phyloP scores from a whole-genome alignment of 225 moss, liverwort and hornwort species.

The Neckera pumila region DNA sequence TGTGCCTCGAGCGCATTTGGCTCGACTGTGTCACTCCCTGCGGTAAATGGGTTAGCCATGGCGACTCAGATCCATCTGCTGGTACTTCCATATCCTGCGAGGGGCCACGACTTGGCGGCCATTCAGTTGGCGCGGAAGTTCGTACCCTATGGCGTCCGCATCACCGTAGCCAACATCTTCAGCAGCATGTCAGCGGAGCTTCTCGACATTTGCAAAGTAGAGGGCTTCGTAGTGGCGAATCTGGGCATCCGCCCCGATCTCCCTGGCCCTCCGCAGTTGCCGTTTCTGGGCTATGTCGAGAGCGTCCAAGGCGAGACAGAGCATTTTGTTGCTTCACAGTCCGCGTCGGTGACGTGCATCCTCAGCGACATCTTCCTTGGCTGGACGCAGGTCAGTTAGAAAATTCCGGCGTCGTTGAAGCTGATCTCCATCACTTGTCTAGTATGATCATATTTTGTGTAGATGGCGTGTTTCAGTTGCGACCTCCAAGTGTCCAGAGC shows the following conservation, averaged over 20 bases:
- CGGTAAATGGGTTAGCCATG: background rate
- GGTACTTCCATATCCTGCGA: conserved; percentile 18
- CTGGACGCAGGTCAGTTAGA: conserved; percentile 20
- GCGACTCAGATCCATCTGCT: background rate
- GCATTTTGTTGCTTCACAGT: background rate
- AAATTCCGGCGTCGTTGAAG: background rate
- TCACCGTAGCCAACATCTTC: conserved; percentile 25
- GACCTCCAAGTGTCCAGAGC: background rate
- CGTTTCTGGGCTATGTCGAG: background rate
- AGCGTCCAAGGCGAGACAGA: conserved; percentile 11
- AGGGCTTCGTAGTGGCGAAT: background rate
- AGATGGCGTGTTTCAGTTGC: background rate
- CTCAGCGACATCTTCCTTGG: conserved; percentile 26
- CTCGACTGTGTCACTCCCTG: background rate
- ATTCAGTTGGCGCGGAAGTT: conserved; percentile 15
- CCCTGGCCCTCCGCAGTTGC: background rate
- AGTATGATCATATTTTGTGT: background rate
- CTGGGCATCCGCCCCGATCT: background rate
- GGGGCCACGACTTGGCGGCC: background rate
- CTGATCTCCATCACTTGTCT: background rate
- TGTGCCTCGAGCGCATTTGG: background rate
- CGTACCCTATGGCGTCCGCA: background rate
- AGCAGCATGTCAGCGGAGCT: background rate
- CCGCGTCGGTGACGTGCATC: conserved; percentile 1
- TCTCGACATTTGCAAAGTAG: background rate